Evolutionary conservation across 2,329 filamentous ascomycete genomes (phyloP).

Genomic region (Helotiales sp.): DNA sequence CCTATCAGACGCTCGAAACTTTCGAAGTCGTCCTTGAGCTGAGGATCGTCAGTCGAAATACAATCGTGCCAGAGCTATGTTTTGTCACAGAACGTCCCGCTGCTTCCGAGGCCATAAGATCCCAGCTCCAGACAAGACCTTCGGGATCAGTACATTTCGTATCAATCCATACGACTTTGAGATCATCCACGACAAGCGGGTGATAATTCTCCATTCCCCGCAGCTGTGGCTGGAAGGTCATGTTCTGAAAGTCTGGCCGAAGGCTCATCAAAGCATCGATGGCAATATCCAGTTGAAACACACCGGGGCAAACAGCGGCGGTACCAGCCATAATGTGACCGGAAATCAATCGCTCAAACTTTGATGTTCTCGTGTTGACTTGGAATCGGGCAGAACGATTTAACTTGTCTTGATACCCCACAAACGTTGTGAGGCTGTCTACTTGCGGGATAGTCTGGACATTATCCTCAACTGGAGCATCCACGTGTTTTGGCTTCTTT

Average conservation of each 20-base stretch:
- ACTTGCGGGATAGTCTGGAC: no score
- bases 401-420: constrained; percentile 32
- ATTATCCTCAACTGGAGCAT: not conserved
- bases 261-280: constrained; percentile 18
- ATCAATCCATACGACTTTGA: constrained; percentile 10
- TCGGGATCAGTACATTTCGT: not conserved
- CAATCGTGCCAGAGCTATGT: not conserved
- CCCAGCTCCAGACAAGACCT: constrained; percentile 4
- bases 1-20: constrained; percentile 5
- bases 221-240: constrained; percentile 2
- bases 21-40: not conserved
- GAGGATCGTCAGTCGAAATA: not conserved
- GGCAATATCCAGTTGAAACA: constrained; percentile 19
- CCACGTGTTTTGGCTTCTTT: constrained; percentile 15
- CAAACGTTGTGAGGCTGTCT: constrained; percentile 34
- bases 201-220: constrained; percentile 6
- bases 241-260: not conserved
- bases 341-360: constrained; percentile 38
- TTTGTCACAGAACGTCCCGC: not conserved
- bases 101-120: not conserved
- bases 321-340: constrained; percentile 38
- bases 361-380: constrained; percentile 39
- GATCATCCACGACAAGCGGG: constrained; percentile 14
- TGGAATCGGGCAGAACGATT: constrained; percentile 38
- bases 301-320: constrained; percentile 23